A percentile compares a stretch with the other conserved stretches of the same genome.
Evolutionary conservation across 2,329 filamentous ascomycete genomes (phyloP).

Genomic region (Fusarium sp.): DNA sequence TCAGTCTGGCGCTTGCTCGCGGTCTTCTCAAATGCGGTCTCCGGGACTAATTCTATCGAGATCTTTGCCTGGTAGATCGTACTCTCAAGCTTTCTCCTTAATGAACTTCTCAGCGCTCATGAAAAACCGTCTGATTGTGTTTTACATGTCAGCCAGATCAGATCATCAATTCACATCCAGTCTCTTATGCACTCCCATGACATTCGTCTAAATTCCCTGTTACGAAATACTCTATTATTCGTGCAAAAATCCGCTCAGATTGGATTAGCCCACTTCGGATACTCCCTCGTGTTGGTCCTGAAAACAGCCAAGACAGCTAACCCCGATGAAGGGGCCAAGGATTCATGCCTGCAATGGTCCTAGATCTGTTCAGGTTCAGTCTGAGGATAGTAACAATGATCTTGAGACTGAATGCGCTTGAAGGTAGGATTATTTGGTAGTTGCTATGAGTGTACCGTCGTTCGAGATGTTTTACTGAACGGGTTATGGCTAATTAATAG

Average conservation of each 20-base stretch:
- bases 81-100: neutral
- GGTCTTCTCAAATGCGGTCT: rapidly evolving
- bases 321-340: neutral
- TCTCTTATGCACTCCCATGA: neutral
- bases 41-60: neutral
- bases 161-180: neutral
- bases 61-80: neutral
- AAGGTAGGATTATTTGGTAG: rapidly evolving
- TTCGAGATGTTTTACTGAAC: neutral
- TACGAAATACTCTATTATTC: neutral
- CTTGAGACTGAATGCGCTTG: rapidly evolving
- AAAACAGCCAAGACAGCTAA: neutral
- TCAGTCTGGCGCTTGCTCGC: neutral
- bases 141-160: neutral
- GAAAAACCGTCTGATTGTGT: neutral
- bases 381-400: rapidly evolving
- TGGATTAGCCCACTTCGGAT: neutral
- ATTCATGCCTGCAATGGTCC: neutral
- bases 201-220: too few species aligned
- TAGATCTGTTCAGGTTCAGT: too few species aligned
- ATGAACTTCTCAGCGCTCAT: rapidly evolving
- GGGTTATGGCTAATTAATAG: too few species aligned
- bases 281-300: neutral
- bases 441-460: rapidly evolving
- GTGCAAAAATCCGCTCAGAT: neutral